These are phyloP conservation scores for Fomitopsis schrenkii DNA, from an alignment of 1,284 basidiomycete genomes.

Conservation along the genomic window DNA sequence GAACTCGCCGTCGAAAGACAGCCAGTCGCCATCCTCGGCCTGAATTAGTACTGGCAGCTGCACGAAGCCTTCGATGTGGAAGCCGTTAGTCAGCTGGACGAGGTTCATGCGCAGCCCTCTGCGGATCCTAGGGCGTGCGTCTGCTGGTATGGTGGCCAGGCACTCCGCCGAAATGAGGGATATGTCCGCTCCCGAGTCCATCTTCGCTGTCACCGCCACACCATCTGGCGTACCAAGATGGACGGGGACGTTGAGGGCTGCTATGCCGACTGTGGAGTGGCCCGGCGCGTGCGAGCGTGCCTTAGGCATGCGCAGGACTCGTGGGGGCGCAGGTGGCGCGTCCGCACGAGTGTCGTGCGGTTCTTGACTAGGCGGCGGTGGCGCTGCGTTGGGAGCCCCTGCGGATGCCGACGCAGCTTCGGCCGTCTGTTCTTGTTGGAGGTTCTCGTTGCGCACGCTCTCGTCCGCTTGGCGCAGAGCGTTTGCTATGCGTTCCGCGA, in stretches of 20 bases:
- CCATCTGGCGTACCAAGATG: neutral
- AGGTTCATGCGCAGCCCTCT: slow-evolving; percentile 7
- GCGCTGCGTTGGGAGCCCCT: too few species aligned
- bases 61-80: slow-evolving; percentile 6
- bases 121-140: neutral
- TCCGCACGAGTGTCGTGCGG: too few species aligned
- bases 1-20: slow-evolving; percentile 21
- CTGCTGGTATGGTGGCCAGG: neutral
- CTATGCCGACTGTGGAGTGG: neutral
- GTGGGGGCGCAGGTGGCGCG: too few species aligned
- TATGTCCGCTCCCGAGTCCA: neutral
- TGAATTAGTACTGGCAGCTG: slow-evolving; percentile 6
- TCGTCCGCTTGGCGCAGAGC: neutral
- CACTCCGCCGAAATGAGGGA: neutral
- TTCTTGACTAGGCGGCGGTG: too few species aligned
- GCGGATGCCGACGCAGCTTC: too few species aligned
- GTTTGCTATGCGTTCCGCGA: neutral
- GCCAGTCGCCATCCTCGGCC: too few species aligned
- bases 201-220: neutral
- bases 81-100: slow-evolving; percentile 5
- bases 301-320: too few species aligned
- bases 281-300: neutral
- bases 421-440: too few species aligned
- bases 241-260: neutral
- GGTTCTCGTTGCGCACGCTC: neutral